Evolutionary conservation across 768 basidiomycete species (phyloP).

Genomic region (Crassisporium funariophilum): DNA sequence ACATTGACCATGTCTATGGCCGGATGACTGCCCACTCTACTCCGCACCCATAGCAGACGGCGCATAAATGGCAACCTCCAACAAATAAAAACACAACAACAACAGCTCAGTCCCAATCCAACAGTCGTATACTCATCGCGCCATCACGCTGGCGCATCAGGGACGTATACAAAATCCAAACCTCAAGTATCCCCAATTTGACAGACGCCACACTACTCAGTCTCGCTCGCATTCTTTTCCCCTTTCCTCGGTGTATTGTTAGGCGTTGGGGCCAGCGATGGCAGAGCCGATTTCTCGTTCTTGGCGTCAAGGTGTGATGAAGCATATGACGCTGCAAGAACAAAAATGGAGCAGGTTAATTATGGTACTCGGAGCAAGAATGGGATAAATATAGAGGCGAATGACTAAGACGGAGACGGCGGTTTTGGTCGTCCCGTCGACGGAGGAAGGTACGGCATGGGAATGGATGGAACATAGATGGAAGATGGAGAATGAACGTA

Average conservation of each 20-base stretch:
- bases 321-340: not conserved
- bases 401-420: not conserved
- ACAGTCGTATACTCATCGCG: no score
- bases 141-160: no score
- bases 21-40: no score
- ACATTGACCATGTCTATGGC: no score
- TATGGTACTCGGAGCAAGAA: not conserved
- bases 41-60: no score
- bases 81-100: no score
- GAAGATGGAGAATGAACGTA: constrained; percentile 26
- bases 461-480: not conserved
- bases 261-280: constrained; percentile 21
- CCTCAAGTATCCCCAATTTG: not conserved
- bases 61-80: no score
- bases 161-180: no score
- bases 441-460: not conserved
- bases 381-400: not conserved
- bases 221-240: constrained; percentile 9
- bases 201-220: not conserved
- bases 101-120: no score
- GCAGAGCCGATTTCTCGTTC: constrained; percentile 5
- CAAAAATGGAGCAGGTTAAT: not conserved
- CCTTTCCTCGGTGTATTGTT: constrained; percentile 24
- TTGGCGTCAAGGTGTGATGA: constrained; percentile 1
- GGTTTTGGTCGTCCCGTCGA: not conserved